Evolutionary conservation across 2,329 filamentous ascomycete species (phyloP), one percentile per base, ranked within the genome.

Genomic region (Aspergillus proliferans): DNA sequence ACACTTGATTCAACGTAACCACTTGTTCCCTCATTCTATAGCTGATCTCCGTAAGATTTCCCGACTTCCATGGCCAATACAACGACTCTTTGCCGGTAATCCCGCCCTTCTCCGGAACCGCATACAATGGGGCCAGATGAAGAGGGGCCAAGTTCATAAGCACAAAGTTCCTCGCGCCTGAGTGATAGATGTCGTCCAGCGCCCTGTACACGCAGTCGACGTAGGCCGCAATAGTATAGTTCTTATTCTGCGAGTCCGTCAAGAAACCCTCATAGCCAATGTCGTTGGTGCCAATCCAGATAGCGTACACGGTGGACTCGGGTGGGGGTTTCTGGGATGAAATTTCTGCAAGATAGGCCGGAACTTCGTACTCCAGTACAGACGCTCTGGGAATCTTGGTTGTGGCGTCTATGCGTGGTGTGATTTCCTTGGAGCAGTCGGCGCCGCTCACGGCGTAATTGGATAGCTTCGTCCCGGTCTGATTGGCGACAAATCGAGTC

Each of bases 271-370:
- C 68, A 49, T 73, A 75, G 19, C 87, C 86, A 8, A 92, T 72
- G 60, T 93, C 87, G 62, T 92, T 92, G 21, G 86, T 90, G 3
- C 87, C 87, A 58, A 91, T 89, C 85, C 85, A 91, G 45, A 91
- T 78, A 1, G 82, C 77, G 60, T 89, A 91, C 2, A 88, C 82
- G 0, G 86, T 88, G 53, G 83, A 82, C 26, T 79, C 68, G 1
- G 76, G 58, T 2, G 72, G 75, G 42, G 72, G 70, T 30, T 66
- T 61, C 49, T 79, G 66, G 59, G 71, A 63, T 6, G 57, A 51
- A 28, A 49, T 61, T 45, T 69, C 66, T 9, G 62, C 60, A 3
- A 65, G 19, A 43, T 59, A 67, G 1, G 63, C 61, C 0, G 80
- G 76, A 3, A 85, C 63, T 65, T 85, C 76, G 56, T 85, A 84